Evolutionary conservation across 176 grass and related monocot genomes (phyloP), one percentile per base, ranked within the genome.

Genomic region (Hordeum marinum): DNA sequence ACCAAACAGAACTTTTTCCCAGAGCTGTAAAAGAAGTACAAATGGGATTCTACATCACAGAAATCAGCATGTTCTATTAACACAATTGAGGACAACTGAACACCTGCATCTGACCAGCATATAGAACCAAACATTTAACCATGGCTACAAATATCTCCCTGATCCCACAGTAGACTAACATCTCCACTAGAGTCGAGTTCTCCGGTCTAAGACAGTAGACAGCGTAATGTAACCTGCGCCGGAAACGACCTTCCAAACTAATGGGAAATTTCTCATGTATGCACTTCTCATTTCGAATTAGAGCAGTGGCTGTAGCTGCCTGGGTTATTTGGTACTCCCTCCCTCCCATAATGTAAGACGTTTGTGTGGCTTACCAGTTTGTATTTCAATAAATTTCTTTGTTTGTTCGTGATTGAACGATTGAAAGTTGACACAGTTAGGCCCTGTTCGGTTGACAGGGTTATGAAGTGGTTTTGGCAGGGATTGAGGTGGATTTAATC

Each of bases 21-120:
- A 4, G 42, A 62, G 40, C 29, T 78, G 34, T 55, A 84, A 79
- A 55, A 23, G n/a, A 70, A 64, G 74, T 57, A 75, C 17, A 84
- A 11, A 78, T 17, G 76, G 23, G 41, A 78, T 55, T 42, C 41
- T 66, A 48, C 65, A 79, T 64, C 17, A 52, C 8, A 79, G 62
- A 26, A 76, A 24, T 26, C 25, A 61, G 64, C 58, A 72, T 54
- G 34, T 31, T 84, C 29, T 40, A 70, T 58, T 25, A 63, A 45
- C 6, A 71, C 7, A 69, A 45, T 6, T 26, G 68, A 82, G 66
- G 67, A n/a, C 10, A 76, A 57, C 18, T 13, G 50, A 24, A 26
- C 42, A 75, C 21, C 48, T 52, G 48, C 26, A 52, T 32, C 72
- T 31, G 43, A 52, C 72, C 73, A 14, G 18, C 50, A 73, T 57